Evolutionary conservation across 2,329 filamentous ascomycete genomes (phyloP).

Genomic region (Camillea tinctor): DNA sequence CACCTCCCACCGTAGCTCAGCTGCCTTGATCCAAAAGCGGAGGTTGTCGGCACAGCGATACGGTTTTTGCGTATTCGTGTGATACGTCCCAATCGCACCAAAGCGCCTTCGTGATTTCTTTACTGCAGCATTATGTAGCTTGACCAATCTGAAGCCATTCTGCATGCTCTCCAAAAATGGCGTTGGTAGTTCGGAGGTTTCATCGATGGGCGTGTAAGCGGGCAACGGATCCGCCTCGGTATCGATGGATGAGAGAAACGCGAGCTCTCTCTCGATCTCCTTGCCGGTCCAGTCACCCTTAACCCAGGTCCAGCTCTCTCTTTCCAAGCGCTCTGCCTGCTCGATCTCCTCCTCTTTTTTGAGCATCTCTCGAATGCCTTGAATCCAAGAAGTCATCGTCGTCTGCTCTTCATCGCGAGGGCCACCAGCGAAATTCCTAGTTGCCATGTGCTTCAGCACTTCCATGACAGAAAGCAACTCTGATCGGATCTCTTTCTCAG

Average conservation of each 20-base stretch:
- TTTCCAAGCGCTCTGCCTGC: conserved; percentile 66
- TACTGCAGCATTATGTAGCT: conserved; percentile 86
- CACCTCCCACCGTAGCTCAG: conserved; percentile 90
- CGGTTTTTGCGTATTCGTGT: conserved; percentile 90
- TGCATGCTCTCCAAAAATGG: conserved; percentile 72
- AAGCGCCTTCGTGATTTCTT: conserved; percentile 83
- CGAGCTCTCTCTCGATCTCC: conserved; percentile 75
- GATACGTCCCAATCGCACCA: conserved; percentile 83
- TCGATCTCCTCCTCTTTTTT: conserved; percentile 76
- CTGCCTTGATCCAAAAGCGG: conserved; percentile 93
- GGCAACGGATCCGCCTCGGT: conserved; percentile 60
- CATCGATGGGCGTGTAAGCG: conserved; percentile 61
- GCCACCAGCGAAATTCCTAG: conserved; percentile 80
- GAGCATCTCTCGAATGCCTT: conserved; percentile 74
- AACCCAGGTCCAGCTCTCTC: conserved; percentile 78
- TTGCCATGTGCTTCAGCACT: conserved; percentile 86
- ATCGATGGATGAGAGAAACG: conserved; percentile 78
- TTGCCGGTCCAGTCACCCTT: conserved; percentile 71
- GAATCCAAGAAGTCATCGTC: conserved; percentile 77
- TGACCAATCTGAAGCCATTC: conserved; percentile 77
- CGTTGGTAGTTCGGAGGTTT: conserved; percentile 56
- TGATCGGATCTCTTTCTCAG: conserved; percentile 79
- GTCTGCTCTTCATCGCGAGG: conserved; percentile 74
- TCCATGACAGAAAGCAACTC: conserved; percentile 87
- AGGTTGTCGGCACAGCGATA: conserved; percentile 94